Conservation (phyloP, 257 asterid genomes). For the Mentha longifolia region DNA sequence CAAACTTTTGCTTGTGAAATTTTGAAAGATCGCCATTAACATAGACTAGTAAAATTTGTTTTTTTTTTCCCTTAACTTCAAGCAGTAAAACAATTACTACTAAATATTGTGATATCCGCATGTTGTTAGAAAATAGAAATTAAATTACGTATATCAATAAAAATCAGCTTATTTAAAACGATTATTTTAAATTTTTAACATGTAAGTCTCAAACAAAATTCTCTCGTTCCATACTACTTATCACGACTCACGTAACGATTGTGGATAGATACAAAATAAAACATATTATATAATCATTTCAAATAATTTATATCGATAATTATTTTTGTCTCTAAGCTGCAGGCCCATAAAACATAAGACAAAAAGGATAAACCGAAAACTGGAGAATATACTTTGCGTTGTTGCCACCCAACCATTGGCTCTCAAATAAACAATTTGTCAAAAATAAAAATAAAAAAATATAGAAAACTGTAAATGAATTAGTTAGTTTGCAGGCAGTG, state of each 20-base stretch:
- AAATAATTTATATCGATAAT: not conserved
- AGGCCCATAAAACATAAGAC: conserved; percentile 33
- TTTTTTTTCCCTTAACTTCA: no score
- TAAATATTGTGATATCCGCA: no score
- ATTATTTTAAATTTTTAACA: no score
- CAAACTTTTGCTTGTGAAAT: no score
- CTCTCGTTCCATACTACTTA: no score
- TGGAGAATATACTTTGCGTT: conserved; percentile 20
- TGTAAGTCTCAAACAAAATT: no score
- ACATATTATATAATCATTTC: not conserved
- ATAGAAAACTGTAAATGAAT: not conserved
- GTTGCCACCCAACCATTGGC: conserved; percentile 19
- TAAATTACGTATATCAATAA: no score
- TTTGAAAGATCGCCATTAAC: no score
- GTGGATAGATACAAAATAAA: not conserved
- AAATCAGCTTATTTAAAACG: no score
- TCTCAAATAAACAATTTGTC: not conserved
- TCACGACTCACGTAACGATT: not conserved
- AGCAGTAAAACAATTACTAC: no score
- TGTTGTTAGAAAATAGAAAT: no score
- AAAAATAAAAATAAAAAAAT: not conserved
- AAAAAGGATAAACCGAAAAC: not conserved
- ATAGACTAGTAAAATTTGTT: no score
- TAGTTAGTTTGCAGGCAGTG: conserved; percentile 34
- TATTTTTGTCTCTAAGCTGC: conserved; percentile 7